Conservation (phyloP, 2,329 filamentous ascomycete genomes). For the Ilyonectria mors-panacis region DNA sequence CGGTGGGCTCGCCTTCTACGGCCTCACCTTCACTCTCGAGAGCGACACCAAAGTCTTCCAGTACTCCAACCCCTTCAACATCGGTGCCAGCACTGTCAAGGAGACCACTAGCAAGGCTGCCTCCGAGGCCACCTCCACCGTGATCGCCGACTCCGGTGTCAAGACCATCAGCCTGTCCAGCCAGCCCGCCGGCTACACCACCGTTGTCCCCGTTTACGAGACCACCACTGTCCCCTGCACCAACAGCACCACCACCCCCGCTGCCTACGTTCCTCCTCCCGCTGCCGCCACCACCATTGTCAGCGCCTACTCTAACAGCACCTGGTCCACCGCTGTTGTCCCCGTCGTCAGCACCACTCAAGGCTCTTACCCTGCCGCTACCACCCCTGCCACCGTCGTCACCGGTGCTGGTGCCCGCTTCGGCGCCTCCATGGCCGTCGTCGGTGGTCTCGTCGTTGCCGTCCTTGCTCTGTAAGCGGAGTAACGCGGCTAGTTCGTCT, state of each 20-base stretch:
- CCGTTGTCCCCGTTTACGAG: constrained; percentile 38
- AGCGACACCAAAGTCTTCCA: constrained; percentile 67
- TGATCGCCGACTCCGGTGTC: constrained; percentile 48
- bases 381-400: constrained; percentile 28
- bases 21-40: constrained; percentile 68
- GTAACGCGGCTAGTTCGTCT: constrained; percentile 35
- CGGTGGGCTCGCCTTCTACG: constrained; percentile 66
- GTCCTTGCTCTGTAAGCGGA: constrained; percentile 60
- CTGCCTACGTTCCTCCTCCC: constrained; percentile 12
- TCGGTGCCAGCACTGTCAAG: constrained; percentile 53
- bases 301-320: constrained; percentile 13
- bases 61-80: constrained; percentile 75
- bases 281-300: constrained; percentile 31
- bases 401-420: constrained; percentile 49
- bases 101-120: constrained; percentile 40
- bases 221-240: constrained; percentile 44
- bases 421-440: constrained; percentile 56
- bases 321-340: constrained; percentile 41
- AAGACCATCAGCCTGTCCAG: constrained; percentile 51
- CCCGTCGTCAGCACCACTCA: constrained; percentile 42
- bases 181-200: constrained; percentile 43
- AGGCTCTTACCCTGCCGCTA: constrained; percentile 36
- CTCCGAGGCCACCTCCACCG: constrained; percentile 45
- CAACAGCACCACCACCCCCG: constrained; percentile 31
- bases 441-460: constrained; percentile 59